Evolutionary conservation across 2,329 filamentous ascomycete genomes (phyloP).

Genomic region (Paecilomyces dactylethromorphus): DNA sequence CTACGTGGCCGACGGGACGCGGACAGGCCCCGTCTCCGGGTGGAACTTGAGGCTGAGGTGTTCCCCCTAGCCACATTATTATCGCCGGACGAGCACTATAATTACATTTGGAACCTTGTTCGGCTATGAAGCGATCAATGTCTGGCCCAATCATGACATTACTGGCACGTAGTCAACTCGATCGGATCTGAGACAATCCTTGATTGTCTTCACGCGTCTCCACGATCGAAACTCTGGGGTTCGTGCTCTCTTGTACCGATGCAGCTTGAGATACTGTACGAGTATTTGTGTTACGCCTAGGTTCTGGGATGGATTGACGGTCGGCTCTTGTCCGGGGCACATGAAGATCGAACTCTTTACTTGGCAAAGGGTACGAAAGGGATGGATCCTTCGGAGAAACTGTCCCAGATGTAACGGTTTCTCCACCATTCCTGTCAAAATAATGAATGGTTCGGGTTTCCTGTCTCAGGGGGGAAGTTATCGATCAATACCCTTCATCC

Average conservation of each 20-base stretch:
- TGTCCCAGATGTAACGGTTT: background rate
- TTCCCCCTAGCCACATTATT: background rate
- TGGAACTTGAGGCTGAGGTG: background rate
- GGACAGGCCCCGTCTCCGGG: background rate
- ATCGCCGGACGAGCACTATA: background rate
- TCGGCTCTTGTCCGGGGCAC: background rate
- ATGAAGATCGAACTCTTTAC: background rate
- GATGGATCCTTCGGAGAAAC: background rate
- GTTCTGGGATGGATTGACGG: background rate
- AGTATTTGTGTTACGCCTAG: background rate
- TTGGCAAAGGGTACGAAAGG: background rate
- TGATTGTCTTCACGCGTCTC: background rate
- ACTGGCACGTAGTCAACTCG: background rate
- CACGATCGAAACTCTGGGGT: background rate
- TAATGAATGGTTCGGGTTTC: background rate
- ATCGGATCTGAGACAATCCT: background rate
- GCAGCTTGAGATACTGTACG: background rate
- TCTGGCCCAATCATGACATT: background rate
- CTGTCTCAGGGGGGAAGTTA: background rate
- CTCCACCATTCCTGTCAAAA: slow-evolving; percentile 1
- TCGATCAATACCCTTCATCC: background rate
- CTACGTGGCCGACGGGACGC: background rate
- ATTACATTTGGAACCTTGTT: background rate
- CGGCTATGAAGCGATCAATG: background rate
- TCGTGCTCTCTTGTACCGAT: background rate